phyloP scores from a whole-genome alignment of 1,139 yeast species.

The Candida glucosophila region DNA sequence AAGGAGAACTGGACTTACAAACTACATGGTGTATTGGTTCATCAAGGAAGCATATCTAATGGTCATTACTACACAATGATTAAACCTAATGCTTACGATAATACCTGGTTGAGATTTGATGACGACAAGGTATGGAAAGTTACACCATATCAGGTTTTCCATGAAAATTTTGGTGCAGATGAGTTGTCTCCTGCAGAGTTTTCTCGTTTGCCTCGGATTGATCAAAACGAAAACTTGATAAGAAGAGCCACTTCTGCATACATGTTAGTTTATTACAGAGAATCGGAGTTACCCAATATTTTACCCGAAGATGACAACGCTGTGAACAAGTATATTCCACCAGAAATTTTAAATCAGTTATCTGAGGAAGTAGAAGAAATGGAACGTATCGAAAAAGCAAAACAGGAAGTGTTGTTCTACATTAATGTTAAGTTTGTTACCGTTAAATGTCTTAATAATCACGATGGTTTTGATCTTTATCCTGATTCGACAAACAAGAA shows the following conservation, averaged over 20 bases:
- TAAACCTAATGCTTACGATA: constrained; percentile 56
- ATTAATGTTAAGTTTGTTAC: constrained; percentile 52
- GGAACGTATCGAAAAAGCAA: constrained; percentile 48
- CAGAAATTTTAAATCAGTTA: constrained; percentile 59
- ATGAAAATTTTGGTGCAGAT: constrained; percentile 86
- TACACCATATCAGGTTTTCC: constrained; percentile 75
- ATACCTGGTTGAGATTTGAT: constrained; percentile 85
- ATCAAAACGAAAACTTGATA: constrained; percentile 54
- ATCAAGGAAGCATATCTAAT: constrained; percentile 89
- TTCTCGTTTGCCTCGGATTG: constrained; percentile 43
- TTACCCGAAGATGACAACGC: constrained; percentile 46
- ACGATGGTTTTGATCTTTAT: constrained; percentile 71
- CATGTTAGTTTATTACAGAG: constrained; percentile 88
- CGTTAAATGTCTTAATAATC: constrained; percentile 42
- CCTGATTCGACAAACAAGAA: constrained; percentile 44
- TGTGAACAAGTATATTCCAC: constrained; percentile 46
- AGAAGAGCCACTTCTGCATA: constrained; percentile 90
- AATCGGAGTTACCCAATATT: constrained; percentile 47
- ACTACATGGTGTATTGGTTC: constrained; percentile 90
- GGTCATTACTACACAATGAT: constrained; percentile 96
- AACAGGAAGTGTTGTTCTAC: constrained; percentile 74
- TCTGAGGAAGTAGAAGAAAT: constrained; percentile 52
- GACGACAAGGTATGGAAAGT: constrained; percentile 92
- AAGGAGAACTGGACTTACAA: constrained; percentile 67
- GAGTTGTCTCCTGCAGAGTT: constrained; percentile 41